Evolutionary conservation across 768 basidiomycete species (phyloP).

Genomic region (Boletus vermiculosoides): DNA sequence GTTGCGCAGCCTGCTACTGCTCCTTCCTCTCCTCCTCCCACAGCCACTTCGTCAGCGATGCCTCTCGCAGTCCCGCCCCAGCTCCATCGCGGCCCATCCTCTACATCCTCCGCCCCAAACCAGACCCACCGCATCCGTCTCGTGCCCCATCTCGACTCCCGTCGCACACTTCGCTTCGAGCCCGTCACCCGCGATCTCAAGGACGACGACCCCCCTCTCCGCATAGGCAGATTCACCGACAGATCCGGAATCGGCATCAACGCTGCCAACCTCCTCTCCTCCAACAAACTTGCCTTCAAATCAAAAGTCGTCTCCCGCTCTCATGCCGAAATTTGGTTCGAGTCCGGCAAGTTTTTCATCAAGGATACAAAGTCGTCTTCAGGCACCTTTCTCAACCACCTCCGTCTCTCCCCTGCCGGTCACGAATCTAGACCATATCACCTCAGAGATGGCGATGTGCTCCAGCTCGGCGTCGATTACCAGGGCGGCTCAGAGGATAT

Average conservation of each 20-base stretch:
- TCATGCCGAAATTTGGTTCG: conserved; percentile 95
- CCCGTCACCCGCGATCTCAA: conserved; percentile 84
- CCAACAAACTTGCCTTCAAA: conserved; percentile 91
- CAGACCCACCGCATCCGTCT: conserved; percentile 79
- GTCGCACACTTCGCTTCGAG: conserved; percentile 88
- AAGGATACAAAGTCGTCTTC: conserved; percentile 86
- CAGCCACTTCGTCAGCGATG: conserved; percentile 12
- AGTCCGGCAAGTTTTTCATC: conserved; percentile 74
- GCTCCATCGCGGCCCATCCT: conserved; percentile 20
- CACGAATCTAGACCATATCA: conserved; percentile 73
- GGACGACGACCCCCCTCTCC: conserved; percentile 65
- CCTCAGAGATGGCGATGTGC: conserved; percentile 89
- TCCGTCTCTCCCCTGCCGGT: conserved; percentile 81
- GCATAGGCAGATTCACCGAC: conserved; percentile 95
- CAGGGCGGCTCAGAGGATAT: conserved; percentile 97
- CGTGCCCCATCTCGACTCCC: conserved; percentile 91
- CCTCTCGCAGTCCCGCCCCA: conserved; percentile 24
- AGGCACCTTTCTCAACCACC: conserved; percentile 95
- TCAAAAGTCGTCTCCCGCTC: conserved; percentile 92
- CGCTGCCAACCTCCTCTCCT: conserved; percentile 64
- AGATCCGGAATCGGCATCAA: conserved; percentile 65
- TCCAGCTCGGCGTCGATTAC: conserved; percentile 96
- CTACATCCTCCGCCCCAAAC: conserved; percentile 15
- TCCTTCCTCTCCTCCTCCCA: conserved; percentile 17
- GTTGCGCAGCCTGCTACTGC: conserved; percentile 3